phyloP scores from a whole-genome alignment of 345 rosid genomes.

The Isatis tinctoria region DNA sequence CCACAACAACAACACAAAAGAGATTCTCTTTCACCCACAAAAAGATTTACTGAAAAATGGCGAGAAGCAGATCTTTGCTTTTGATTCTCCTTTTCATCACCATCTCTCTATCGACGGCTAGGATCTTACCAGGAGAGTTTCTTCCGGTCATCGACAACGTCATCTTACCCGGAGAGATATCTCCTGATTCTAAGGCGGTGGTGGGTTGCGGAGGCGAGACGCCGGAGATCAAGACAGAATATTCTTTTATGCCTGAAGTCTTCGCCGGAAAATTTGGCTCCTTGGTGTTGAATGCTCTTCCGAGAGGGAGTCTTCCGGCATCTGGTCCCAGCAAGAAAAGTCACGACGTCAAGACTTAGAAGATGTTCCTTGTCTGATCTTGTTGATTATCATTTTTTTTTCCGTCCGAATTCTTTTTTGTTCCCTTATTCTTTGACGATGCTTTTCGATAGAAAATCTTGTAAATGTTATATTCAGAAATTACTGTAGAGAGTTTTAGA shows the following conservation, averaged over 20 bases:
- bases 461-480: slow-evolving; percentile 3
- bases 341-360: slow-evolving; percentile 40
- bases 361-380: slow-evolving; percentile 3
- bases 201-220: slow-evolving; percentile 27
- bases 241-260: slow-evolving; percentile 20
- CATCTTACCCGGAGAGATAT: slow-evolving; percentile 8
- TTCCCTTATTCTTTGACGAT: background rate
- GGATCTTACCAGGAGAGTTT: slow-evolving; percentile 22
- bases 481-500: background rate
- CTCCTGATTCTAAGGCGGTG: slow-evolving; percentile 16
- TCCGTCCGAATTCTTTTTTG: background rate
- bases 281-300: slow-evolving; percentile 53
- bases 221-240: background rate
- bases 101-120: slow-evolving; percentile 10
- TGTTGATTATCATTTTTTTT: background rate
- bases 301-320: slow-evolving; percentile 43
- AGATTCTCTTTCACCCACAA: background rate
- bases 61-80: slow-evolving; percentile 1
- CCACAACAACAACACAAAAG: background rate
- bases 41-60: background rate
- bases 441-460: background rate
- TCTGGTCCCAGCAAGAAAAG: slow-evolving; percentile 61
- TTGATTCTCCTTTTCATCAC: slow-evolving; percentile 21
- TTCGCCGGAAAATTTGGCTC: slow-evolving; percentile 39
- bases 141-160: slow-evolving; percentile 2